Conservation (phyloP, 164 flowering plant species). For the Magnolia officinalis region DNA sequence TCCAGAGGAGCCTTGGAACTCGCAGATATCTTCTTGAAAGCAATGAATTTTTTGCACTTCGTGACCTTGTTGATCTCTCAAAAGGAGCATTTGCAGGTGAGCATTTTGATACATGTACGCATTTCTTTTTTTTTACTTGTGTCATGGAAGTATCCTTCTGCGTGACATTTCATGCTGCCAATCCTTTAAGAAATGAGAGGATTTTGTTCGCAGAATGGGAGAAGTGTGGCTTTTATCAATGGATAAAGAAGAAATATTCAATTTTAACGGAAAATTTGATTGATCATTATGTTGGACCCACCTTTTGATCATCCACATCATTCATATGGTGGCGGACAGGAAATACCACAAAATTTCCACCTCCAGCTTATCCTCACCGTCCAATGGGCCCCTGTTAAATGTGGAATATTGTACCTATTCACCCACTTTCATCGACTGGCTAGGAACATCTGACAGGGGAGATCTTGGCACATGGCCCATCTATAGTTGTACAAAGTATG, state of each 20-base stretch:
- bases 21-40: constrained; percentile 89
- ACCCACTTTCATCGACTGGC: too few species aligned
- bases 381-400: too few species aligned
- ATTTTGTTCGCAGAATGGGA: too few species aligned
- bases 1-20: constrained; percentile 68
- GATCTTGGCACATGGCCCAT: too few species aligned
- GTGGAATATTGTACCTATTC: too few species aligned
- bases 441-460: too few species aligned
- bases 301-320: neutral
- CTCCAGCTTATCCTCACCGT: too few species aligned
- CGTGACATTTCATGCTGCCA: neutral
- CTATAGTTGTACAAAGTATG: too few species aligned
- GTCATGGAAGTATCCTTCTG: neutral
- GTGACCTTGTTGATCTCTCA: constrained; percentile 91
- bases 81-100: constrained; percentile 94
- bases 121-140: neutral
- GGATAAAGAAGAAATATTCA: neutral
- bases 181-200: neutral
- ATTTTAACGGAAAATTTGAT: neutral
- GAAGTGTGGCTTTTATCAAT: neutral
- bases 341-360: too few species aligned
- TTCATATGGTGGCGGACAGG: neutral
- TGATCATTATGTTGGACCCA: neutral
- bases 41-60: constrained; percentile 89
- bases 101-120: neutral